A percentile compares a stretch with the other conserved stretches of the same genome.
phyloP scores from a whole-genome alignment of 2,329 filamentous ascomycete species.

The Fusarium setosum region DNA sequence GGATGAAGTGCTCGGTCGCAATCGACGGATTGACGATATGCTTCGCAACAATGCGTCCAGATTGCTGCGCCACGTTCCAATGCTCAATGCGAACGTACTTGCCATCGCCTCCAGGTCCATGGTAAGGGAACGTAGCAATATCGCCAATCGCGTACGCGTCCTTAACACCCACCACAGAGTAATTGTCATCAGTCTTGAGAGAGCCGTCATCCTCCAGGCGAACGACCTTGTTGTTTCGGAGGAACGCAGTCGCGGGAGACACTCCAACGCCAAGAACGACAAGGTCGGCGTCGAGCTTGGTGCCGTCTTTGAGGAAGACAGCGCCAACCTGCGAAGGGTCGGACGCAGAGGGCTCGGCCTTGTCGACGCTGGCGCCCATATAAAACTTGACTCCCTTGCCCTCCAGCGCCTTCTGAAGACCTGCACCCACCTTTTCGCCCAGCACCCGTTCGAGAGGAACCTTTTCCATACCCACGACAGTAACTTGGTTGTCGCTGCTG shows the following conservation, averaged over 20 bases:
- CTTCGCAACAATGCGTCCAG: constrained; percentile 82
- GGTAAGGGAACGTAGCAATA: constrained; percentile 94
- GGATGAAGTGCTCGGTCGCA: constrained; percentile 80
- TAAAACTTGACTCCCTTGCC: constrained; percentile 91
- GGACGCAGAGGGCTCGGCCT: constrained; percentile 77
- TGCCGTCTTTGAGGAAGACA: constrained; percentile 87
- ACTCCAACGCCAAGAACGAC: constrained; percentile 95
- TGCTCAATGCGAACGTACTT: constrained; percentile 88
- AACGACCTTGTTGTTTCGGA: constrained; percentile 77
- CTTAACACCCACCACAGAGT: constrained; percentile 78
- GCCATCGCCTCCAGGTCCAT: constrained; percentile 85
- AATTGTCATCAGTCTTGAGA: constrained; percentile 81
- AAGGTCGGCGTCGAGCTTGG: constrained; percentile 84
- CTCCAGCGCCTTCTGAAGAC: constrained; percentile 83
- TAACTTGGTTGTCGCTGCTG: constrained; percentile 82
- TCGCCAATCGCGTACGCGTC: constrained; percentile 95
- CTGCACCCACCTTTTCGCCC: constrained; percentile 81
- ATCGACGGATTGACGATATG: constrained; percentile 77
- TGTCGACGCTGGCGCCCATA: constrained; percentile 83
- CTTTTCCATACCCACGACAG: constrained; percentile 88
- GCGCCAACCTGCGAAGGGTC: constrained; percentile 80
- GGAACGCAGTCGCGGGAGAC: constrained; percentile 83
- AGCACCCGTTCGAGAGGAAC: constrained; percentile 88
- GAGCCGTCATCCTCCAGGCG: constrained; percentile 87
- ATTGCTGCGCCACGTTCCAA: constrained; percentile 98